Percentiles rank a stretch among this genome's conserved stretches.
These are phyloP conservation scores for Cytospora chrysosperma DNA, from an alignment of 2,329 filamentous ascomycete species.

Conservation along the genomic window DNA sequence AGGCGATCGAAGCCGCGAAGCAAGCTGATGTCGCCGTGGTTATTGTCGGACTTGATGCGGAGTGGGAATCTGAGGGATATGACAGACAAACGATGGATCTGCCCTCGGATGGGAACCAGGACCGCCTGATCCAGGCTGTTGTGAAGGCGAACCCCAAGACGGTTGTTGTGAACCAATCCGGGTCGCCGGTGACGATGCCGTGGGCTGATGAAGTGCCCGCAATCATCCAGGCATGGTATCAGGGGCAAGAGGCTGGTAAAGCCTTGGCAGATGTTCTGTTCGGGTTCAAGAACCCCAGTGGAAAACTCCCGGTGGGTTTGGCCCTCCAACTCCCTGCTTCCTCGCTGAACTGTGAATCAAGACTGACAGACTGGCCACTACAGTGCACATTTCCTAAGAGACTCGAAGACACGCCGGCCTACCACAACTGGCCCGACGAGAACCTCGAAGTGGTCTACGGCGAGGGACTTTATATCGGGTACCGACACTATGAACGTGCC, in stretches of 20 bases:
- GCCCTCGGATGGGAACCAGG: conserved; percentile 55
- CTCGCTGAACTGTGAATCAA: fast-evolving
- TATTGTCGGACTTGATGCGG: conserved; percentile 67
- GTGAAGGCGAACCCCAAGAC: conserved; percentile 63
- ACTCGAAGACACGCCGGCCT: conserved; percentile 66
- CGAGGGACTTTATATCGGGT: conserved; percentile 72
- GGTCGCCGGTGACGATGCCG: conserved; percentile 68
- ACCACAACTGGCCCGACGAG: conserved; percentile 72
- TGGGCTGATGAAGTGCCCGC: conserved; percentile 65
- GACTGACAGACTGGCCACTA: conserved; percentile 1
- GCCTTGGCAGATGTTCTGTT: conserved; percentile 66
- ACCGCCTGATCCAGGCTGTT: conserved; percentile 62
- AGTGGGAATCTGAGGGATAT: conserved; percentile 76
- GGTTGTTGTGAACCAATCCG: conserved; percentile 68
- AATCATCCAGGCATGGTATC: conserved; percentile 70
- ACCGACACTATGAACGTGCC: conserved; percentile 67
- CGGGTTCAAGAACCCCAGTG: conserved; percentile 62
- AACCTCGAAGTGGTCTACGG: conserved; percentile 67
- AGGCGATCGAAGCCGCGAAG: conserved; percentile 62
- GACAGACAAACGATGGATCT: conserved; percentile 63
- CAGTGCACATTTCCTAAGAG: conserved; percentile 64
- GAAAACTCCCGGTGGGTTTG: conserved; percentile 60
- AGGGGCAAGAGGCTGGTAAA: conserved; percentile 68
- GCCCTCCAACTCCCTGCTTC: neutral
- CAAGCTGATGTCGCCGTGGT: conserved; percentile 66